Base-by-base conservation (phyloP, 2,329 filamentous ascomycete species). In the Lizonia empirigonia region DNA sequence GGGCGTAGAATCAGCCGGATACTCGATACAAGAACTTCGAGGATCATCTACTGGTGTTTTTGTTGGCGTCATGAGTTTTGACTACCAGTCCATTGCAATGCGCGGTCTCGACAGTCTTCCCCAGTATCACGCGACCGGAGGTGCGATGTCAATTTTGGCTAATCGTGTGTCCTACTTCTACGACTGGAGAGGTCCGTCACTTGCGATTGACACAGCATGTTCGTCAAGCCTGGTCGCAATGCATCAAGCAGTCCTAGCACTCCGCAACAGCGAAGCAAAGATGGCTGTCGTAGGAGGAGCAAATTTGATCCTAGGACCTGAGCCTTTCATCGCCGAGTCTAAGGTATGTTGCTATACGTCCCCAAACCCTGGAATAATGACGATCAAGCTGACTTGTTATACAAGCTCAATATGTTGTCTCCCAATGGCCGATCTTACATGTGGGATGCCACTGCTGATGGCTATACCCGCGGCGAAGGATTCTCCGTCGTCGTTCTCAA, bases 401-500 rank as follows among this genome's bases (percentile, higher is more conserved):
- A 30, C 23, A 33, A 33, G 30, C 15, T 33, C 3, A 33, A 33
- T 5, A 33, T 33, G 15, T 18, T 33, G 5, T 33, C 30, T 16
- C 30, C 30, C n/a, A 18, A 33, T 18, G 9, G 30, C 4, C 30
- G 5, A 15, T 16, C n/a, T 16, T 18, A 59, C 30, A 66, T 64
- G 23, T 75, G 67, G 46, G 85, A 85, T 58, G 64, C 74, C 8
- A 74, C 76, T 1, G 85, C 83, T 12, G 81, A 83, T 52, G 86
- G 86, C 0, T 89, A 87, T 60, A 84, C 81, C 0, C 77, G 85
- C 29, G 85, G 85, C 1, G 86, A 89, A 61, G 85, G 85, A 0
- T 74, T 83, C 3, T 56, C 52, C 1, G 55, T 50, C 10, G 39
- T 72, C 5, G 44, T 72, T 32, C 55, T 72, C 6, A 71, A 71